Conservation (phyloP, 1,139 yeast genomes). For the Zygosaccharomyces sapae region DNA sequence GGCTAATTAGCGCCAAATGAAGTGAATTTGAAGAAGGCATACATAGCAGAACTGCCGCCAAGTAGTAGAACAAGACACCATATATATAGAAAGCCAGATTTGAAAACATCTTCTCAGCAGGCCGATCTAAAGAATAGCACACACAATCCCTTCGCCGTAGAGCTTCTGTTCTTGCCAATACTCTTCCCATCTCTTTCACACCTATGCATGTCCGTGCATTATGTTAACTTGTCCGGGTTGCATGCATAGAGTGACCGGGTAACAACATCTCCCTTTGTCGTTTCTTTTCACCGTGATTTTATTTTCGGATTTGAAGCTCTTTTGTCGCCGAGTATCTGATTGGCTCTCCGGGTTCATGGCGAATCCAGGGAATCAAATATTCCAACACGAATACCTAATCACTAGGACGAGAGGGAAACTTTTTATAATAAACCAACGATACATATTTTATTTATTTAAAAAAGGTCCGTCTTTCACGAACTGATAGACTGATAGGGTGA, state of each 20-base stretch:
- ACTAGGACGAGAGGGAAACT: not conserved
- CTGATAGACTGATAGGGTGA: no score
- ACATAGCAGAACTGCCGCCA: not conserved
- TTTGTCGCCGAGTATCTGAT: slow-evolving; percentile 7
- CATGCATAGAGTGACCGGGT: no score
- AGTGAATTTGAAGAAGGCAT: not conserved
- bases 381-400: not conserved
- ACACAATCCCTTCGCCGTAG: no score
- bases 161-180: no score
- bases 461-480: no score
- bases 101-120: no score
- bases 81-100: no score
- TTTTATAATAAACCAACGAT: not conserved
- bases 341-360: slow-evolving; percentile 1
- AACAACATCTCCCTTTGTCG: not conserved
- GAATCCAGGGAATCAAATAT: not conserved
- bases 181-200: no score
- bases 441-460: not conserved
- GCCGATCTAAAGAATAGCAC: no score
- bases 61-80: not conserved
- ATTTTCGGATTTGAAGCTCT: slow-evolving; percentile 1
- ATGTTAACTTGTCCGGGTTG: no score
- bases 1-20: not conserved
- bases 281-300: slow-evolving; percentile 1
- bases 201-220: no score